These are phyloP conservation scores for Fusarium robinianum DNA, from an alignment of 2,329 filamentous ascomycete species.

Conservation along the genomic window DNA sequence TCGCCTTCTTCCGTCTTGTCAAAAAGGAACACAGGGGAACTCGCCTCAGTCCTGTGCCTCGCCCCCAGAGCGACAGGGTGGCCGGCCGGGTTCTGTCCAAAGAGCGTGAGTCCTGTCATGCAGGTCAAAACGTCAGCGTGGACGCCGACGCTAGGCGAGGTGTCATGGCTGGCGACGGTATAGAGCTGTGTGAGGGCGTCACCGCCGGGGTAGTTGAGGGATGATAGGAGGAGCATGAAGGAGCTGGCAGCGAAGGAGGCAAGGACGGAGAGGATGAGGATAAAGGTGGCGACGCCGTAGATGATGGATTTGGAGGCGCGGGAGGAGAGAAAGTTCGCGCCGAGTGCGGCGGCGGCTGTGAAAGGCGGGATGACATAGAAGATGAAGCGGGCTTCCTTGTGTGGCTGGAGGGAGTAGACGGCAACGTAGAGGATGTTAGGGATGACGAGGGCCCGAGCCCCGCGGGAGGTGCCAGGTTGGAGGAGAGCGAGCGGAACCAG, in stretches of 20 bases:
- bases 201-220: conserved; percentile 92
- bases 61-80: conserved; percentile 42
- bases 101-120: conserved; percentile 73
- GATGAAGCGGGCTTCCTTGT: conserved; percentile 96
- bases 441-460: conserved; percentile 57
- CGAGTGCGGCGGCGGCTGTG: conserved; percentile 75
- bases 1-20: conserved; percentile 63
- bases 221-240: conserved; percentile 75
- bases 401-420: conserved; percentile 85
- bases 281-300: conserved; percentile 58
- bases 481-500: conserved; percentile 59
- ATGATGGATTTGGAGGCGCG: conserved; percentile 65
- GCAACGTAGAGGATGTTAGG: conserved; percentile 74
- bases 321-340: conserved; percentile 71
- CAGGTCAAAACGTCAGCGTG: conserved; percentile 70
- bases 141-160: conserved; percentile 45
- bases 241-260: conserved; percentile 63
- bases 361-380: conserved; percentile 83
- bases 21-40: conserved; percentile 46
- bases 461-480: conserved; percentile 50
- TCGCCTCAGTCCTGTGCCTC: conserved; percentile 20
- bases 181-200: conserved; percentile 68
- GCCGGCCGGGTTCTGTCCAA: conserved; percentile 55
- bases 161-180: conserved; percentile 34
- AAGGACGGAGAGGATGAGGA: conserved; percentile 63